These are phyloP conservation scores for Canavalia ensiformis DNA, from an alignment of 306 rosid genomes.

Conservation along the genomic window DNA sequence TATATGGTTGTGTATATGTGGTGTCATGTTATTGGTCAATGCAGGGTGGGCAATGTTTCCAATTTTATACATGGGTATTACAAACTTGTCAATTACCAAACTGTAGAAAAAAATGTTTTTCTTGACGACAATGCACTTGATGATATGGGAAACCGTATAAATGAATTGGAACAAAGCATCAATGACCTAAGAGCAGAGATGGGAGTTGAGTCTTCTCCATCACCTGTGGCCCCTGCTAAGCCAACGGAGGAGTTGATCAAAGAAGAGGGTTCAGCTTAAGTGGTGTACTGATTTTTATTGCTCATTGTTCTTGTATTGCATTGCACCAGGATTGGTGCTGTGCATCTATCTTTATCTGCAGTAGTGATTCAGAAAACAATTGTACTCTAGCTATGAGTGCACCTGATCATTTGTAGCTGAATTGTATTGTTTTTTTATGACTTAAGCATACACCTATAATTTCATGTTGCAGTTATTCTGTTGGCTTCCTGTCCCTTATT, in stretches of 20 bases:
- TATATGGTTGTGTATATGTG: constrained; percentile 1
- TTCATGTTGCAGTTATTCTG: constrained; percentile 30
- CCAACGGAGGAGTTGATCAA: constrained; percentile 60
- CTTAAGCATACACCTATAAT: constrained; percentile 6
- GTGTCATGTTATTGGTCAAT: constrained; percentile 30
- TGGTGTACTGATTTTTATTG: constrained; percentile 26
- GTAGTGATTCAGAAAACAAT: constrained; percentile 28
- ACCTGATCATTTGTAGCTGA: constrained; percentile 46
- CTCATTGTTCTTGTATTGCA: constrained; percentile 40
- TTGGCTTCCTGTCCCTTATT: neutral
- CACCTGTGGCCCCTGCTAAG: constrained; percentile 64
- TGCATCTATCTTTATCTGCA: constrained; percentile 32
- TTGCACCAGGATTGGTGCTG: constrained; percentile 43
- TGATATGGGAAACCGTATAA: constrained; percentile 95
- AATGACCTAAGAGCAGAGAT: constrained; percentile 86
- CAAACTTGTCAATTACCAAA: constrained; percentile 37
- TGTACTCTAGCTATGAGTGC: constrained; percentile 35
- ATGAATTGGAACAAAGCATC: constrained; percentile 94
- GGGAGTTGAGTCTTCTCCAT: constrained; percentile 91
- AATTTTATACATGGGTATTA: constrained; percentile 31
- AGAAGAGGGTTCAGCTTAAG: constrained; percentile 75
- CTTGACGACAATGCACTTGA: constrained; percentile 86
- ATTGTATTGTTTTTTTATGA: constrained; percentile 18
- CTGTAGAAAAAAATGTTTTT: constrained; percentile 50
- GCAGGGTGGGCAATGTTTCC: constrained; percentile 38